Evolutionary conservation across 208 protist species (phyloP).

Genomic region (Leishmania gerbilli): DNA sequence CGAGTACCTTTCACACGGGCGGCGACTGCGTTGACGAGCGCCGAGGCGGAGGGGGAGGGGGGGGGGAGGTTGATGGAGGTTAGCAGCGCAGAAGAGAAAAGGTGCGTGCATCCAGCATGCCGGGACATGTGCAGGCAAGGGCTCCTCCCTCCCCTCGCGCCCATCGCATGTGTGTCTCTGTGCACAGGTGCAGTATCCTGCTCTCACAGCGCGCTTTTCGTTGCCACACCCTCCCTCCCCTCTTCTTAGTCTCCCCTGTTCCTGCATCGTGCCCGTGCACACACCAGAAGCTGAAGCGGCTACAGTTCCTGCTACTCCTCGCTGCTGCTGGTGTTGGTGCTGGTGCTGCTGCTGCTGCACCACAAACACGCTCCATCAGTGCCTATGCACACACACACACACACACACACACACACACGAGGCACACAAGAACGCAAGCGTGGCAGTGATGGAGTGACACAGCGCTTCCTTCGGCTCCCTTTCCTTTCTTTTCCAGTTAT

Average conservation of each 20-base stretch:
- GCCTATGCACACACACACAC: not conserved
- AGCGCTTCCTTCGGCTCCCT: not conserved
- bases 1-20: conserved; percentile 26
- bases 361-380: not conserved
- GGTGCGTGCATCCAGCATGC: not conserved
- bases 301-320: not conserved
- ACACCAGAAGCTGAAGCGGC: not conserved
- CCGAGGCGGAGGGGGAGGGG: not conserved
- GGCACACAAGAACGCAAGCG: not conserved
- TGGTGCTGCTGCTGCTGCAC: not conserved
- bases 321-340: not conserved
- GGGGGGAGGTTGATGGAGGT: not conserved
- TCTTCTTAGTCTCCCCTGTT: not conserved
- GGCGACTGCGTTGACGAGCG: conserved; percentile 18
- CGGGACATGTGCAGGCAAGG: not conserved
- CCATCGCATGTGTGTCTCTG: not conserved
- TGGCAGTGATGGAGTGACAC: not conserved
- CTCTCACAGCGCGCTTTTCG: not conserved
- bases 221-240: not conserved
- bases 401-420: conserved; percentile 1
- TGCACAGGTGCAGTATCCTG: not conserved
- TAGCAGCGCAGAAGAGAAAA: not conserved
- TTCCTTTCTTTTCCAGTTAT: no score
- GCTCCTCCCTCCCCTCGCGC: not conserved
- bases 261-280: not conserved